Evolutionary conservation across 75 land plant species (phyloP).

Genomic region (Isoetes taiwanensis): DNA sequence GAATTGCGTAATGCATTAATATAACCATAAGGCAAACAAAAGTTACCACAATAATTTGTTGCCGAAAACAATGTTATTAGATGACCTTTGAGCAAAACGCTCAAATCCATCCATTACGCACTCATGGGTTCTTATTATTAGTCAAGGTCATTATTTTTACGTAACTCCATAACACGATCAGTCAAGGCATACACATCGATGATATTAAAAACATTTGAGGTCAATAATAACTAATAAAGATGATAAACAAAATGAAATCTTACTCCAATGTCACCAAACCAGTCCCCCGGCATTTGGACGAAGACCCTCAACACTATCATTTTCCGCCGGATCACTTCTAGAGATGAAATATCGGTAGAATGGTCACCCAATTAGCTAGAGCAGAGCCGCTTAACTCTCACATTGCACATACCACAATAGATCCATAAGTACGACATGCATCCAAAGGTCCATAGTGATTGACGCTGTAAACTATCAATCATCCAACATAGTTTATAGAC

Average conservation of each 20-base stretch:
- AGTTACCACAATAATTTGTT: slow-evolving; percentile 3
- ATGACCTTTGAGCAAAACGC: slow-evolving; percentile 2
- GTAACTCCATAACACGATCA: neutral
- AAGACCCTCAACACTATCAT: neutral
- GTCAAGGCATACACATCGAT: slow-evolving; percentile 1
- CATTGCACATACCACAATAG: neutral
- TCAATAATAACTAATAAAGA: neutral
- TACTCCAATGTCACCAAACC: slow-evolving; percentile 6
- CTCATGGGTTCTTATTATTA: neutral
- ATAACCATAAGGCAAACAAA: too few species aligned
- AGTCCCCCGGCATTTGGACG: slow-evolving; percentile 2
- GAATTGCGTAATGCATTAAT: too few species aligned
- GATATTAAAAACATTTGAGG: neutral
- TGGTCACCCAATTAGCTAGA: neutral
- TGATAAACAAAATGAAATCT: neutral
- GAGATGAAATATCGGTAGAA: too few species aligned
- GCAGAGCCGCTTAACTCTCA: neutral
- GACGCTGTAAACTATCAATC: neutral
- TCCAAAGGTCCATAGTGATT: neutral
- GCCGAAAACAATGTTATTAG: slow-evolving; percentile 5
- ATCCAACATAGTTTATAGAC: neutral
- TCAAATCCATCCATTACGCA: slow-evolving; percentile 10
- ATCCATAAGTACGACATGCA: neutral
- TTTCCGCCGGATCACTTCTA: neutral
- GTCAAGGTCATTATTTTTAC: slow-evolving; percentile 1